A percentile compares a stretch with the other conserved stretches of the same genome.
phyloP scores from a whole-genome alignment of 495 filamentous ascomycete genomes.

The Penicillium simplicissimum region DNA sequence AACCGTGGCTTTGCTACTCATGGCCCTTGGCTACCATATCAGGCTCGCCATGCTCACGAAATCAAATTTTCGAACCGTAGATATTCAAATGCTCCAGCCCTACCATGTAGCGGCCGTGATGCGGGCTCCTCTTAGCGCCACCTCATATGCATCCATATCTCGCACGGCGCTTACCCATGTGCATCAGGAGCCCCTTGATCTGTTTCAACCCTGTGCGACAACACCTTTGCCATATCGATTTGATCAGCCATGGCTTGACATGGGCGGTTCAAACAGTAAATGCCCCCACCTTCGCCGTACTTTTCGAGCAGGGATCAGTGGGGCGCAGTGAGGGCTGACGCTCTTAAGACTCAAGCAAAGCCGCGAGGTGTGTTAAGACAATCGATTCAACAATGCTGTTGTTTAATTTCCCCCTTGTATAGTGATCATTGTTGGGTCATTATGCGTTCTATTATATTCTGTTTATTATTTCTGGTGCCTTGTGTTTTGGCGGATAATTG shows the following conservation, averaged over 20 bases:
- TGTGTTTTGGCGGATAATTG: constrained; percentile 32
- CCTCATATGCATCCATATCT: not conserved
- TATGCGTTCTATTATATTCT: constrained; percentile 14
- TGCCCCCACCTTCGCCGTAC: not conserved
- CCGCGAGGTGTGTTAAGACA: not conserved
- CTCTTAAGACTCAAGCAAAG: constrained; percentile 8
- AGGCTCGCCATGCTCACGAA: not conserved
- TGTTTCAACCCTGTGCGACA: constrained; percentile 11
- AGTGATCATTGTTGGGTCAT: constrained; percentile 1
- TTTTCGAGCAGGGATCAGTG: not conserved
- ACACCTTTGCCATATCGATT: not conserved
- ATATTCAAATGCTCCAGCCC: constrained; percentile 2
- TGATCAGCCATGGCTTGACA: constrained; percentile 7
- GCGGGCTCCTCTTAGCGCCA: constrained; percentile 17
- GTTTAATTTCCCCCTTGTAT: not conserved
- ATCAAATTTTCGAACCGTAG: not conserved
- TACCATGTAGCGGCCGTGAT: constrained; percentile 8
- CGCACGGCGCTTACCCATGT: constrained; percentile 21
- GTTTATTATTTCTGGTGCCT: constrained; percentile 22
- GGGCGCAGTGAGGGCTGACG: not conserved
- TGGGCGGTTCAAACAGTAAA: constrained; percentile 11
- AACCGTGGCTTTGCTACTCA: not conserved
- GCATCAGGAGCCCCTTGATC: constrained; percentile 4
- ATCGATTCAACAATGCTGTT: not conserved
- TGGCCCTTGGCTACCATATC: not conserved